Evolutionary conservation across 257 asterid genomes (phyloP).

Genomic region (Henckelia pumila): DNA sequence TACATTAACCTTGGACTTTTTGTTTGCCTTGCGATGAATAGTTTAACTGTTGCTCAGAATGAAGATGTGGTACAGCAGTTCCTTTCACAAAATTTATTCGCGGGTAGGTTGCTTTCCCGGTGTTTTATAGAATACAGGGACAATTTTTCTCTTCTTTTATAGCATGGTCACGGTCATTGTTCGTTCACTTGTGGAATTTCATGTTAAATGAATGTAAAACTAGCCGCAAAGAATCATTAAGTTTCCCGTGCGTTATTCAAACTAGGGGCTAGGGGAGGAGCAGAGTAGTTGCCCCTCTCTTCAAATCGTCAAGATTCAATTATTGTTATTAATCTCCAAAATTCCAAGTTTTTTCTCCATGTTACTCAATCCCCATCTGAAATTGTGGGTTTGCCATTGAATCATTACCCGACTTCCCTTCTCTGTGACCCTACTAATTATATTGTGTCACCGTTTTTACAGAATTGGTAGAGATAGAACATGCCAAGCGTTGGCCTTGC

Average conservation of each 20-base stretch:
- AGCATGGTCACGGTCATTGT: background rate
- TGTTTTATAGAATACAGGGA: constrained; percentile 12
- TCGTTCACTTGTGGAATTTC: background rate
- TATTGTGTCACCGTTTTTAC: constrained; percentile 28
- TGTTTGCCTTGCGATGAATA: constrained; percentile 30
- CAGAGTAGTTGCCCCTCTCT: background rate
- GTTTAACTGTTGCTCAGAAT: constrained; percentile 87
- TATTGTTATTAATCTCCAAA: background rate
- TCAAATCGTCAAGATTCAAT: background rate
- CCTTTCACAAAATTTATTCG: constrained; percentile 60
- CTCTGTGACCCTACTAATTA: background rate
- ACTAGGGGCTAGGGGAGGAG: background rate
- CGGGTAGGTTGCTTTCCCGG: constrained; percentile 41
- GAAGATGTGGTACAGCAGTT: constrained; percentile 80
- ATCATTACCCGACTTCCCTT: background rate
- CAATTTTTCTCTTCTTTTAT: background rate
- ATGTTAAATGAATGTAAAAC: background rate
- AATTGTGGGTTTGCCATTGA: background rate
- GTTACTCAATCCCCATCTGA: background rate
- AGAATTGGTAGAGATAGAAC: constrained; percentile 72
- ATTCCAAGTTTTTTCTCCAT: background rate
- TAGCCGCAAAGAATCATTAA: background rate
- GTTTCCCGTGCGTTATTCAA: background rate
- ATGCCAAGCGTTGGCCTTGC: constrained; percentile 73
- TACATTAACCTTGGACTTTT: background rate